Base-by-base conservation (phyloP, 305 asterid genomes). In the Withania somnifera region DNA sequence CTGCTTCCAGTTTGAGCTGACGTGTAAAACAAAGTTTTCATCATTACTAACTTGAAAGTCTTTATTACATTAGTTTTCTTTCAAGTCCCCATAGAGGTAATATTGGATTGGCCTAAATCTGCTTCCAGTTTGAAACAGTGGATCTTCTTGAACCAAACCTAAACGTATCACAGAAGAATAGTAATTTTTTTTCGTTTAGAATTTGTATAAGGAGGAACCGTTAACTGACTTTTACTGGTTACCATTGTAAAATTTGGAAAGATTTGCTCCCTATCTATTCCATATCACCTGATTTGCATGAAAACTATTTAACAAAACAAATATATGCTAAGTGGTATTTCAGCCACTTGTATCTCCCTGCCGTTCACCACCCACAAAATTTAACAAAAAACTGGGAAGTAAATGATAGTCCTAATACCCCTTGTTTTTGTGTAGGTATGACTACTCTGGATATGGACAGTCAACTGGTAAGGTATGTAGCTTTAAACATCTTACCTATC, bases 401-500 rank as follows among this genome's bases (percentile, higher is more conserved):
- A 36, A 54, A 17, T 64, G 61, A 53, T 56, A 67, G 11, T 73
- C 76, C 86, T 85, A 78, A 87, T 83, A 54, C 63, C 81, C 76
- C 85, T 36, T 78, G 53, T 61, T 82, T 78, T 64, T 84, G 83
- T 88, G 90, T 89, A 95, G 99, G 89, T 95, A 94, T 36, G 99
- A 95, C 83, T 95, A 95, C 87, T 92, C 98, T 83, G 99, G 99
- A 28, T 95, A 95, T 80, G 99, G 99, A 52, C 99, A 89, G 84
- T 95, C 99, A 60, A 86, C 98, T n/a, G 98, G 98, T 83, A 95
- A 94, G 97, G 99, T 95, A 38, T 17, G 87, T 57, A n/a, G 47
- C 28, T 28, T 56, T 68, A 10, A 53, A 75, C 51, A 24, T 53
- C 8, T 58, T 26, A 17, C 80, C 17, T 75, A 51, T 26, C 83